Percentiles rank a stretch among this genome's conserved stretches.
Conservation (phyloP, 805 yeast species). For the Wickerhamiella allomyrinae region DNA sequence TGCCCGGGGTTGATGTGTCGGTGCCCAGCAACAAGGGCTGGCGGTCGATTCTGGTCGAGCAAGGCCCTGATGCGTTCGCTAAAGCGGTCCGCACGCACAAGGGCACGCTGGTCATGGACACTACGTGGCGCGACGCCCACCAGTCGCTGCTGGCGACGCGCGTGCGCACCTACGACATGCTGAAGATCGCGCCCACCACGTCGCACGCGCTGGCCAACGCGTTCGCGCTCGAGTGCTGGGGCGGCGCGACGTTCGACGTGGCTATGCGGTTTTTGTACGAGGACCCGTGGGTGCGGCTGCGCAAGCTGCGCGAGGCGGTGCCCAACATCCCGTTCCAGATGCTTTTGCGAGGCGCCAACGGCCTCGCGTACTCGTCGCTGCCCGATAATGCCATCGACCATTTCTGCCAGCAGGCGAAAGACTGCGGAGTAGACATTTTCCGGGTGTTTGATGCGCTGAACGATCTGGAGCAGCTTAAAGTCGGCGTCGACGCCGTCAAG, state of each 20-base stretch:
- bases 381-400: conserved; percentile 99
- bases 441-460: conserved; percentile 96
- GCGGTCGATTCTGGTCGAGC: conserved; percentile 72
- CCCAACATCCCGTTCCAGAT: conserved; percentile 99
- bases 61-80: conserved; percentile 87
- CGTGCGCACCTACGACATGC: conserved; percentile 84
- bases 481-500: conserved; percentile 94
- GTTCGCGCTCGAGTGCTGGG: conserved; percentile 98
- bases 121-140: conserved; percentile 99
- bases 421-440: conserved; percentile 91
- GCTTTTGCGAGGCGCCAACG: conserved; percentile 98
- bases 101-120: conserved; percentile 91
- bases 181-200: conserved; percentile 86
- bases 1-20: conserved; percentile 53
- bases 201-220: conserved; percentile 82
- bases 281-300: conserved; percentile 96
- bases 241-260: conserved; percentile 99
- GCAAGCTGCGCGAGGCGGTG: conserved; percentile 72
- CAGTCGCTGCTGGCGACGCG: conserved; percentile 95
- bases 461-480: conserved; percentile 90
- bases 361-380: conserved; percentile 93
- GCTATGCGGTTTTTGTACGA: conserved; percentile 97
- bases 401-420: conserved; percentile 87
- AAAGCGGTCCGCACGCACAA: conserved; percentile 67
- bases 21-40: conserved; percentile 62